phyloP scores from a whole-genome alignment of 2,329 filamentous ascomycete species.

The Calcarisporium arbuscula region DNA sequence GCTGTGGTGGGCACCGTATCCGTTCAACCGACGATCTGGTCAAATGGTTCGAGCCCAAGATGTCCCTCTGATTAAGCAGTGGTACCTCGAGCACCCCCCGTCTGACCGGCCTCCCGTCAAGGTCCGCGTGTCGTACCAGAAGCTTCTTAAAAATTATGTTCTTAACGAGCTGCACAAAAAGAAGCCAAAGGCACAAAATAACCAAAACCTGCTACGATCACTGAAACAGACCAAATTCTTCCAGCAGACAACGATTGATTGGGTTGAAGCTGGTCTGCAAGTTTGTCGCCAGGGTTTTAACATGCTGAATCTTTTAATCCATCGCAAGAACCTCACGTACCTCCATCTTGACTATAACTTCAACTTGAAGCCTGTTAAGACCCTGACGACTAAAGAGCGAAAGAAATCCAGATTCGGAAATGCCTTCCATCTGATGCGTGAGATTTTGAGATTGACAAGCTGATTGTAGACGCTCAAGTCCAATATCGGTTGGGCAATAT shows the following conservation, averaged over 20 bases:
- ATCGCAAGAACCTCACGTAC: conserved; percentile 97
- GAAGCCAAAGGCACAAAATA: conserved; percentile 90
- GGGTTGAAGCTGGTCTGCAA: conserved; percentile 97
- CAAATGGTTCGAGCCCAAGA: conserved; percentile 96
- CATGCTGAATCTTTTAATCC: conserved; percentile 96
- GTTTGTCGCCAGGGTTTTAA: conserved; percentile 98
- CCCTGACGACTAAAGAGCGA: conserved; percentile 93
- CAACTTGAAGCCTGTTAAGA: conserved; percentile 98
- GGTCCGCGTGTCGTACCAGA: conserved; percentile 96
- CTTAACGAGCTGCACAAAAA: conserved; percentile 96
- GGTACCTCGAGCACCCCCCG: conserved; percentile 95
- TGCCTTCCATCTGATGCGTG: conserved; percentile 97
- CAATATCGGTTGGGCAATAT: conserved; percentile 97
- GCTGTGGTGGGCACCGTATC: conserved; percentile 96
- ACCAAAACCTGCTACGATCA: conserved; percentile 82
- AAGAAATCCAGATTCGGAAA: conserved; percentile 99
- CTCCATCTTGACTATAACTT: conserved; percentile 99
- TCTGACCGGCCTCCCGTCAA: conserved; percentile 83
- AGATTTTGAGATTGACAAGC: conserved; percentile 88
- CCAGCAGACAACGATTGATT: conserved; percentile 98
- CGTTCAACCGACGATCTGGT: conserved; percentile 89
- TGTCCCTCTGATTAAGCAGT: conserved; percentile 94
- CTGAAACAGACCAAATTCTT: conserved; percentile 98
- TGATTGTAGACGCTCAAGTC: conserved; percentile 97
- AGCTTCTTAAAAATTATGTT: conserved; percentile 91